A percentile compares a stretch with the other conserved stretches of the same genome.
phyloP scores from a whole-genome alignment of 148 eudicot species.

The Silene latifolia region DNA sequence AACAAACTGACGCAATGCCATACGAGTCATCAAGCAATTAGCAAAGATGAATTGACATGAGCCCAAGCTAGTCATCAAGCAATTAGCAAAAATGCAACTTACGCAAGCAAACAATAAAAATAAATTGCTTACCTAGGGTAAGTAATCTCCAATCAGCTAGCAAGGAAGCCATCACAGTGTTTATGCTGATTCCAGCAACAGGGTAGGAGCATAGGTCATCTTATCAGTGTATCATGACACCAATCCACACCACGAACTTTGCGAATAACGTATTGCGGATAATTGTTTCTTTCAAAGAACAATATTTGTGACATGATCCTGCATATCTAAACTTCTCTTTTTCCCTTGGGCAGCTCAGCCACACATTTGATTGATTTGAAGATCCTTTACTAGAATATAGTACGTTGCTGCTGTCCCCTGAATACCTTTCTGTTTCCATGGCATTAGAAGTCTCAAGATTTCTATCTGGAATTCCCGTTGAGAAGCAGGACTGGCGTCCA shows the following conservation, averaged over 20 bases:
- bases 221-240: background rate
- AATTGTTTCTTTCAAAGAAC: slow-evolving; percentile 30
- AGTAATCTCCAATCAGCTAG: slow-evolving; percentile 26
- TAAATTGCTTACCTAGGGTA: slow-evolving; percentile 13
- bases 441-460: slow-evolving; percentile 41
- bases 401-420: slow-evolving; percentile 42
- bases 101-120: background rate
- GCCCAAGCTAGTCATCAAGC: slow-evolving; percentile 8
- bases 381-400: slow-evolving; percentile 52
- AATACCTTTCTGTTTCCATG: slow-evolving; percentile 49
- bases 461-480: slow-evolving; percentile 42
- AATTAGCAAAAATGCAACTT: background rate
- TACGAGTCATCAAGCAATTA: slow-evolving; percentile 10
- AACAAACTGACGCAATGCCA: slow-evolving; percentile 8
- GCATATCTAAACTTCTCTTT: slow-evolving; percentile 45
- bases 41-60: slow-evolving; percentile 8
- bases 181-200: slow-evolving; percentile 15
- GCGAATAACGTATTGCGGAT: slow-evolving; percentile 55
- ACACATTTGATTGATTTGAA: slow-evolving; percentile 32
- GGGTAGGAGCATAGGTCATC: background rate
- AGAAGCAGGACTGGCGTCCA: slow-evolving; percentile 30
- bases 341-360: slow-evolving; percentile 47
- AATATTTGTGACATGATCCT: slow-evolving; percentile 24
- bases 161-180: slow-evolving; percentile 6
- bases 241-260: slow-evolving; percentile 28